Evolutionary conservation across 176 grass and related monocot genomes (phyloP).

Genomic region (Raddia guianensis): DNA sequence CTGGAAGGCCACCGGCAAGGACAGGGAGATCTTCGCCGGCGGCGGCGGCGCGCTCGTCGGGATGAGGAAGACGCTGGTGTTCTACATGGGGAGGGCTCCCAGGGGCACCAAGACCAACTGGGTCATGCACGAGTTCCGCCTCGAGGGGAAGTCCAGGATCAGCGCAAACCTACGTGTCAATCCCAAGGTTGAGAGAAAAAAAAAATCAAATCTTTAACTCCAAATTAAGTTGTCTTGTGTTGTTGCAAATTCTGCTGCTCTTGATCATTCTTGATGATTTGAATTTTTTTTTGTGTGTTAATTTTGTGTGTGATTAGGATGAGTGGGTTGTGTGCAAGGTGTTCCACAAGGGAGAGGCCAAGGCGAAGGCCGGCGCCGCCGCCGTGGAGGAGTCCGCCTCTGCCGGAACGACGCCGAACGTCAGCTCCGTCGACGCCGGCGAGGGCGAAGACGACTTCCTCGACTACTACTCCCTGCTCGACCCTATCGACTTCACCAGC

Average conservation of each 20-base stretch:
- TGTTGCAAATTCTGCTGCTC: no score
- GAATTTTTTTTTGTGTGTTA: no score
- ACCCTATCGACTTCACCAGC: conserved; percentile 39
- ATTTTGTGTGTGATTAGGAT: conserved; percentile 34
- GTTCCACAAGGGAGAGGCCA: conserved; percentile 44
- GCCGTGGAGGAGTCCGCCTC: conserved; percentile 1
- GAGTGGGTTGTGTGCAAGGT: conserved; percentile 73
- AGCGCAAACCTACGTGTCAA: not conserved
- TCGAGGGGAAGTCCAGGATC: conserved; percentile 41
- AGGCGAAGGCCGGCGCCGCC: not conserved
- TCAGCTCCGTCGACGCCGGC: conserved; percentile 38
- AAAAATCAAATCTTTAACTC: no score
- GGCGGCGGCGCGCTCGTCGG: conserved; percentile 43
- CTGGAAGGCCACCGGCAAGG: conserved; percentile 88
- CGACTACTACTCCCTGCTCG: conserved; percentile 18
- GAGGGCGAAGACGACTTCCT: conserved; percentile 36
- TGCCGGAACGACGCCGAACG: conserved; percentile 36
- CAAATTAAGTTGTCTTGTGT: no score
- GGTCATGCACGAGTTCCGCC: conserved; percentile 89
- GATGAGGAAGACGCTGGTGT: conserved; percentile 91
- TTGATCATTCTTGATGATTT: no score
- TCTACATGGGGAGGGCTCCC: conserved; percentile 77
- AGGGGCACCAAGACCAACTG: conserved; percentile 73
- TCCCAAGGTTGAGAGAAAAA: conserved; percentile 37
- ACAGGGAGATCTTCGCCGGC: conserved; percentile 64